These are phyloP conservation scores for Hyphodiscus sp. DNA, from an alignment of 2,329 filamentous ascomycete species.

Conservation along the genomic window DNA sequence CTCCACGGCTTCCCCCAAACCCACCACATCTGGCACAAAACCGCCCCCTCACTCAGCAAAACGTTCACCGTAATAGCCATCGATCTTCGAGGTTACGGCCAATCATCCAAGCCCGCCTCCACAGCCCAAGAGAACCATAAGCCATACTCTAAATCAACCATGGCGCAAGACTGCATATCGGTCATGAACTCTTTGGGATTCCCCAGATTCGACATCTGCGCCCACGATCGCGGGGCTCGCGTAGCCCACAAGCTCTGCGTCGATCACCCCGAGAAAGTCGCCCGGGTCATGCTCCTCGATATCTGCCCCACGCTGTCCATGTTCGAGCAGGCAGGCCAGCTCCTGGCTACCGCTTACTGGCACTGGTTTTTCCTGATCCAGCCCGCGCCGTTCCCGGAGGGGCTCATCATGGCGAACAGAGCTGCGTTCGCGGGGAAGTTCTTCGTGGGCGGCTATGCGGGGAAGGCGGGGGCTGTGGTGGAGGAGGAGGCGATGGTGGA, in stretches of 20 bases:
- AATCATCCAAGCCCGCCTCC: slow-evolving; percentile 39
- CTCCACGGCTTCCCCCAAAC: slow-evolving; percentile 49
- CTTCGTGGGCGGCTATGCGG: slow-evolving; percentile 29
- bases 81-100: slow-evolving; percentile 47
- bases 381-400: slow-evolving; percentile 43
- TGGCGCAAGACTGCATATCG: slow-evolving; percentile 41
- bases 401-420: slow-evolving; percentile 34
- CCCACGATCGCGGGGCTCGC: slow-evolving; percentile 51
- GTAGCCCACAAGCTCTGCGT: slow-evolving; percentile 49
- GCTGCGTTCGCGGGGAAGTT: slow-evolving; percentile 36
- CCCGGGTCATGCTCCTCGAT: slow-evolving; percentile 42
- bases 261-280: slow-evolving; percentile 30
- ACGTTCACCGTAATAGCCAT: slow-evolving; percentile 39
- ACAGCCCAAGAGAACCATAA: slow-evolving; percentile 6
- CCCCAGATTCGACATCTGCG: slow-evolving; percentile 41
- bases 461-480: slow-evolving; percentile 28
- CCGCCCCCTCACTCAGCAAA: slow-evolving; percentile 34
- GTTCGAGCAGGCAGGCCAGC: slow-evolving; percentile 38
- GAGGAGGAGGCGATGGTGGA: slow-evolving; percentile 11
- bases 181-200: slow-evolving; percentile 41
- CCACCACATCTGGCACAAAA: slow-evolving; percentile 44
- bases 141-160: slow-evolving; percentile 41
- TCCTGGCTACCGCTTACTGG: slow-evolving; percentile 45
- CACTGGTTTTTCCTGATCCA: slow-evolving; percentile 57
- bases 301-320: slow-evolving; percentile 50